Percentiles rank a stretch among this genome's conserved stretches.
Evolutionary conservation across 352 stramenopile species (phyloP).

Genomic region (Phytophthora cajani): DNA sequence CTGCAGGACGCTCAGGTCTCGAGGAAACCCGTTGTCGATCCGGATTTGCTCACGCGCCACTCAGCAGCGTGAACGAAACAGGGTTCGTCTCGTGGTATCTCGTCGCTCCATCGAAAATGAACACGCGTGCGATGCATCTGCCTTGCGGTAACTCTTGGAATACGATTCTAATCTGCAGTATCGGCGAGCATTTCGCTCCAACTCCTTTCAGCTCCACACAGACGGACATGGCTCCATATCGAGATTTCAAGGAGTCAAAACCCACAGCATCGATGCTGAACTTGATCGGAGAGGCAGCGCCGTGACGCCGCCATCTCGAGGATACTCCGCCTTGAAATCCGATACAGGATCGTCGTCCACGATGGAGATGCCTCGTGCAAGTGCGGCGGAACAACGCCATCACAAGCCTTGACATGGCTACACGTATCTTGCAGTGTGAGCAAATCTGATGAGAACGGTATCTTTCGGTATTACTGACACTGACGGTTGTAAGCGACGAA

Average conservation of each 20-base stretch:
- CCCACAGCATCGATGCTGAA: background rate
- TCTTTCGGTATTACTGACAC: background rate
- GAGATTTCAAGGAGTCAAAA: background rate
- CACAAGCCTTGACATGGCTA: background rate
- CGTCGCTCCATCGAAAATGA: conserved; percentile 3
- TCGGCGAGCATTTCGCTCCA: conserved; percentile 6
- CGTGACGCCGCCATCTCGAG: background rate
- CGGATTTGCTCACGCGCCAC: background rate
- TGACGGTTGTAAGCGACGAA: background rate
- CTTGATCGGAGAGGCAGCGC: conserved; percentile 1
- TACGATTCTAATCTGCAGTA: conserved; percentile 29
- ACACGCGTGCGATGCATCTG: conserved; percentile 8
- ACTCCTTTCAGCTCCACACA: conserved; percentile 25
- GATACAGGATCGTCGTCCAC: background rate
- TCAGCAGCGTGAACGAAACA: conserved; percentile 14
- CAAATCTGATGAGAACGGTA: background rate
- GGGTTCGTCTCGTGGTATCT: background rate
- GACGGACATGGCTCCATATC: conserved; percentile 3
- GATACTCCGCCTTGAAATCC: conserved; percentile 2
- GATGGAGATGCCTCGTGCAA: background rate
- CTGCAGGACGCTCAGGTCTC: background rate
- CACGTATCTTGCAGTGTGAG: background rate
- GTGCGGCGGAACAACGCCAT: background rate
- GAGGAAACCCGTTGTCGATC: background rate
- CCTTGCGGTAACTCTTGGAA: conserved; percentile 6